Conservation (phyloP, 331 rosid species). For the Dryas integrifolia region DNA sequence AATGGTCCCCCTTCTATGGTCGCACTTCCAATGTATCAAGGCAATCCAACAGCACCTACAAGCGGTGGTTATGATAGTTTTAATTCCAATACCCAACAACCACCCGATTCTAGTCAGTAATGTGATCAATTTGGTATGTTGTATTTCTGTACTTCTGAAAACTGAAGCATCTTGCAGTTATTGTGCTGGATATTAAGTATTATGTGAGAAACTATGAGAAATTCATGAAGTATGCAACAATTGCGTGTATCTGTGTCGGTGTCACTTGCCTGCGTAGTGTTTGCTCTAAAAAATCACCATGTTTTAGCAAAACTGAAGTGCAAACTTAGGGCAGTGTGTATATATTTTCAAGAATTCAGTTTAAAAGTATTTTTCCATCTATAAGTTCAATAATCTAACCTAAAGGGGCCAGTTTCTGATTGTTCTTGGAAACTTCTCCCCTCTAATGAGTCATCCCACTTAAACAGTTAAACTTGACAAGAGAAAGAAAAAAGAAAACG, state of each 20-base stretch:
- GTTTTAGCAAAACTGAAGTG: background rate
- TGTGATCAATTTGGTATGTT: conserved; percentile 35
- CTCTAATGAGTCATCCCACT: background rate
- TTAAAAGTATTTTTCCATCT: too few relatives aligned
- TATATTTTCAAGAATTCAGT: too few relatives aligned
- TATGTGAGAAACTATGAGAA: background rate
- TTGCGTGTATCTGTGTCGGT: background rate
- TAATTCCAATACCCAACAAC: conserved; percentile 57
- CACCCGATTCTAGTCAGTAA: conserved; percentile 63
- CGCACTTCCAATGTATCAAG: conserved; percentile 57
- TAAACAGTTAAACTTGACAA: background rate
- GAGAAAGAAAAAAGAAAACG: background rate
- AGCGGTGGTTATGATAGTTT: conserved; percentile 70
- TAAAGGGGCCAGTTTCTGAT: too few relatives aligned
- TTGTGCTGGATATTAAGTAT: background rate
- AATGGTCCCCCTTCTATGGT: conserved; percentile 62
- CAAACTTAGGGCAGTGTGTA: background rate
- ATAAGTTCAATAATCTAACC: too few relatives aligned
- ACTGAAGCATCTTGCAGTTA: conserved; percentile 1
- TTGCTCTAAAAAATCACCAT: background rate
- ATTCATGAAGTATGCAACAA: conserved; percentile 3
- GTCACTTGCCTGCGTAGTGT: background rate
- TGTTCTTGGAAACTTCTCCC: background rate
- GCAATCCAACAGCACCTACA: conserved; percentile 54
- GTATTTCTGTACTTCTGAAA: background rate